Evolutionary conservation across 2,329 filamentous ascomycete species (phyloP), one percentile per base, ranked within the genome.

Genomic region (Sarocladium strictum): DNA sequence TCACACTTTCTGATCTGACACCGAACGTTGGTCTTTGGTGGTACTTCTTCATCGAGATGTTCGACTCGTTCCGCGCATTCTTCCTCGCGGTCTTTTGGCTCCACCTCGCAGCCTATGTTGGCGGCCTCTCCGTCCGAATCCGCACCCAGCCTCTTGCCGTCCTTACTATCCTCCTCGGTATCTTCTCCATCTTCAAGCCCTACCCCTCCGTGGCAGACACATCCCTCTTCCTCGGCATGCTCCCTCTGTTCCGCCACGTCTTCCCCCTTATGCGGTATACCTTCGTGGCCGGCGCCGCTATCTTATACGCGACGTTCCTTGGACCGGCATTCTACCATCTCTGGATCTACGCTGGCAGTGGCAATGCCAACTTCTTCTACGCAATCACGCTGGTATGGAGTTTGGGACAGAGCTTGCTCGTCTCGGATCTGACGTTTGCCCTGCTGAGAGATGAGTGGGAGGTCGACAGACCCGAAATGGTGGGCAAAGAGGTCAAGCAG

Each of bases 1-100:
- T 99, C 35, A 84, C 94, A 1, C 81, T 99, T 2, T 90, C 91
- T 9, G 94, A 99, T 66, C 78, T 99, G 38, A 95, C 93, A 0
- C 94, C 94, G 12, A 99, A 97, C 61, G 88, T 95, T 27, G 94
- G 94, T 1, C 78, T 99, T 1, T 99, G 94, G 94, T 99, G 94
- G 94, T 99, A 99, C 72, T 99, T 99, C 73, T 97, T 99, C 67
- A 96, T 95, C 61, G 93, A 99, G 68, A 99, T 99, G 85, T 99
- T 99, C 68, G 94, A 99, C 72, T 93, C 92, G 1, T 99, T 99
- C 79, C 83, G 94, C 37, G 86, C 88, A 62, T 99, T 99, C 77
- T 99, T 97, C 78, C 81, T 99, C 2, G 94, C 89, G 54, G 92
- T 99, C 50, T 99, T 99, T 74, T 97, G 95, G 91, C 80, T 99